phyloP scores from a whole-genome alignment of 495 filamentous ascomycete species.

The Penicillium argentinense region DNA sequence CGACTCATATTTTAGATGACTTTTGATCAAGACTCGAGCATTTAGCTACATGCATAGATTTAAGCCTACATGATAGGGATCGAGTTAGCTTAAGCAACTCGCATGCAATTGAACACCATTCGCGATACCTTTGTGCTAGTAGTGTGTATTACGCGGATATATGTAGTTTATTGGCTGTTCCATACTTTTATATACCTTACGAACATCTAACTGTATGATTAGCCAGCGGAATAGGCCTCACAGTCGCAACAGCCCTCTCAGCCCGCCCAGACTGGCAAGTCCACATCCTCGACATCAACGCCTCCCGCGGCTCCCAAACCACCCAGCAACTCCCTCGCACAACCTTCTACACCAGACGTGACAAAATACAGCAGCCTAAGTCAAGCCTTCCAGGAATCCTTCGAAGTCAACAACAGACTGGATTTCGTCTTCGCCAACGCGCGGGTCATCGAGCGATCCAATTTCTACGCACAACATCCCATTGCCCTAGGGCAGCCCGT shows the following conservation, averaged over 20 bases:
- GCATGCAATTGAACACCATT: no score
- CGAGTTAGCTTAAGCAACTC: no score
- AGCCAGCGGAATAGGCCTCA: slow-evolving; percentile 21
- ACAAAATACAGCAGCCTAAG: slow-evolving; percentile 18
- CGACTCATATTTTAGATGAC: no score
- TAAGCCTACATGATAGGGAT: no score
- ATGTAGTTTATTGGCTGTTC: no score
- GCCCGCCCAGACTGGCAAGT: slow-evolving; percentile 8
- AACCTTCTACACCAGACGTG: slow-evolving; percentile 14
- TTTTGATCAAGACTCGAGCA: no score
- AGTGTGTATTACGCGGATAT: no score
- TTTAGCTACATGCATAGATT: no score
- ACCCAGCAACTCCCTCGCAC: slow-evolving; percentile 4
- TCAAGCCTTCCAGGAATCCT: slow-evolving; percentile 11
- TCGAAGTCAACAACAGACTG: slow-evolving; percentile 1
- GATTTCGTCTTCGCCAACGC: slow-evolving; percentile 27
- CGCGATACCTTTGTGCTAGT: no score
- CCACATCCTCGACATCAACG: slow-evolving; percentile 18
- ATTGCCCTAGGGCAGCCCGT: background rate
- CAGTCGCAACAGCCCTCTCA: slow-evolving; percentile 12
- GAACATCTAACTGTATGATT: no score
- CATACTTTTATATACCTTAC: no score
- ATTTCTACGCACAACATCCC: slow-evolving; percentile 19
- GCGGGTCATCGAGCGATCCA: slow-evolving; percentile 15
- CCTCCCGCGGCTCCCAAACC: slow-evolving; percentile 7